Conservation (phyloP, 805 yeast species). For the Hyphopichia homilentoma region DNA sequence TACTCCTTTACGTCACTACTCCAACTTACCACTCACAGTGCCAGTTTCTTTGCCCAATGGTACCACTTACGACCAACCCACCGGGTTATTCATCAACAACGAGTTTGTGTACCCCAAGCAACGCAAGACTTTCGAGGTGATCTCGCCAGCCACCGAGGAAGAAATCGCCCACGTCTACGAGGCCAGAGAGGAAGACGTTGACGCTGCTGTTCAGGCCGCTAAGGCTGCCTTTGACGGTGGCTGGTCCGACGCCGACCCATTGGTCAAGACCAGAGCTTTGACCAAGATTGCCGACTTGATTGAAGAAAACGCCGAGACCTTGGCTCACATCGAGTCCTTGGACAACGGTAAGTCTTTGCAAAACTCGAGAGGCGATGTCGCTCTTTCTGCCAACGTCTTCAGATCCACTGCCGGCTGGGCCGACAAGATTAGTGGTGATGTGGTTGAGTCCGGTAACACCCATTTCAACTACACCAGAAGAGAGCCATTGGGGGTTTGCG, state of each 20-base stretch:
- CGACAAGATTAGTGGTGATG: constrained; percentile 77
- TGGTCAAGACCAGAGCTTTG: constrained; percentile 58
- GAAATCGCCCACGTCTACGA: constrained; percentile 66
- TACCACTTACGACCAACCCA: constrained; percentile 68
- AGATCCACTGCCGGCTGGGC: constrained; percentile 91
- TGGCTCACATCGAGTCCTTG: constrained; percentile 79
- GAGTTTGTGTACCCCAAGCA: constrained; percentile 63
- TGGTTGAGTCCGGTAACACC: constrained; percentile 68
- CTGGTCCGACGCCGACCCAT: constrained; percentile 73
- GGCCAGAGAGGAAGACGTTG: constrained; percentile 76
- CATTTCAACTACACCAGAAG: constrained; percentile 78
- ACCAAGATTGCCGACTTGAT: constrained; percentile 72
- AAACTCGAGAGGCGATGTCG: constrained; percentile 73
- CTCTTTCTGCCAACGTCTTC: constrained; percentile 61
- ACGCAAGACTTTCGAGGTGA: constrained; percentile 56
- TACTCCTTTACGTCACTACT: no score
- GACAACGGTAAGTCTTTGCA: constrained; percentile 84
- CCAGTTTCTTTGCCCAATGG: constrained; percentile 70
- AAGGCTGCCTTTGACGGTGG: constrained; percentile 62
- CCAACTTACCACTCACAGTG: constrained; percentile 36
- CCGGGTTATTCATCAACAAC: constrained; percentile 86
- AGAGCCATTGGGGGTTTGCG: constrained; percentile 94
- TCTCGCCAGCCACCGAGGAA: constrained; percentile 70
- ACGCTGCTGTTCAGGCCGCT: constrained; percentile 84
- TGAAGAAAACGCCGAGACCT: constrained; percentile 64